Conservation (phyloP, 2,329 filamentous ascomycete genomes). For the Fusarium haematococcum region DNA sequence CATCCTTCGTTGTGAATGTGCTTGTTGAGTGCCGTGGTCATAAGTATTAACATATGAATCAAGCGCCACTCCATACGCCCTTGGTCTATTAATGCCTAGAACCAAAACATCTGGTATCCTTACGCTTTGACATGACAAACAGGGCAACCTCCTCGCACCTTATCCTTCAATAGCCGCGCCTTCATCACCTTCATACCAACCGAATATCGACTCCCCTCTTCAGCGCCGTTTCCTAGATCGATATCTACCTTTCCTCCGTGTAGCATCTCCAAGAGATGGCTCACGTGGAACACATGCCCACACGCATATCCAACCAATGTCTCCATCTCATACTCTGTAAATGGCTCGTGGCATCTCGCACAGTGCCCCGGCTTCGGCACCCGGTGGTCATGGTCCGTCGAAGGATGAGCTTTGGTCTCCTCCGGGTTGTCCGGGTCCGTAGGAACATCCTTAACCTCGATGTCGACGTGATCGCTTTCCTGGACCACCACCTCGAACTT, state of each 20-base stretch:
- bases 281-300: conserved; percentile 83
- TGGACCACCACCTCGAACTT: conserved; percentile 82
- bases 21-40: conserved; percentile 6
- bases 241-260: conserved; percentile 60
- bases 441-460: conserved; percentile 55
- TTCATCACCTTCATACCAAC: conserved; percentile 90
- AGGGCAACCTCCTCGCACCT: conserved; percentile 74
- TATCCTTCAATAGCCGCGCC: conserved; percentile 80
- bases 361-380: conserved; percentile 66
- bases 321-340: conserved; percentile 73
- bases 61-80: conserved; percentile 26
- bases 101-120: conserved; percentile 20
- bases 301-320: conserved; percentile 85
- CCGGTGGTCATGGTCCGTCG: conserved; percentile 46
- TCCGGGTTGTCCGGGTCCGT: conserved; percentile 43
- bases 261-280: conserved; percentile 72
- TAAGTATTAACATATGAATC: conserved; percentile 4
- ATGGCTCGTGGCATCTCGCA: conserved; percentile 67
- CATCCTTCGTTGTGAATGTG: conserved; percentile 1
- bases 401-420: conserved; percentile 25
- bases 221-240: conserved; percentile 57
- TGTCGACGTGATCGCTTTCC: conserved; percentile 55
- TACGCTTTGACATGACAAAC: conserved; percentile 58
- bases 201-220: conserved; percentile 66
- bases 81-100: conserved; percentile 16